Percentiles rank a stretch among this genome's conserved stretches.
Evolutionary conservation across 2,329 filamentous ascomycete genomes (phyloP).

Genomic region (Epichloe amarillans): DNA sequence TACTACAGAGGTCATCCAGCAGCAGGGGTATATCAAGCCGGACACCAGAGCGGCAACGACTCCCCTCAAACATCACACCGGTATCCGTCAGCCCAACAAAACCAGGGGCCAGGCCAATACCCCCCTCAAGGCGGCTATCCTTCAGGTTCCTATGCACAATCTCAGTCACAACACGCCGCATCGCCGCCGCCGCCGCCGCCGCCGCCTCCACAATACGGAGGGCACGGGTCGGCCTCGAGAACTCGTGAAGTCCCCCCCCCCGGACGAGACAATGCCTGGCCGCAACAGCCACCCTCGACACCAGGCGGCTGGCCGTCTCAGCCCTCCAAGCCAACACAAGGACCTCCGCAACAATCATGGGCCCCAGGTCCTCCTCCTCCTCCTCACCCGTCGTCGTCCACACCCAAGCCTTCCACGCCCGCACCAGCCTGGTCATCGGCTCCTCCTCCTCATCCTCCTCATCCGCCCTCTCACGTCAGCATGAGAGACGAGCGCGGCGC

Average conservation of each 20-base stretch:
- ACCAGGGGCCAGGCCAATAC: constrained; percentile 24
- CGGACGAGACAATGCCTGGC: constrained; percentile 24
- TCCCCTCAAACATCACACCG: constrained; percentile 35
- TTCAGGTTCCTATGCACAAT: constrained; percentile 23
- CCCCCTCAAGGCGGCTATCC: constrained; percentile 30
- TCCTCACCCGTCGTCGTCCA: constrained; percentile 16
- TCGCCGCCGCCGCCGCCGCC: constrained; percentile 35
- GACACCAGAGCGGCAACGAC: constrained; percentile 25
- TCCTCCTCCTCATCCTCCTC: constrained; percentile 19
- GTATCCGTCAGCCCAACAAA: constrained; percentile 28
- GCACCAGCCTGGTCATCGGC: constrained; percentile 20
- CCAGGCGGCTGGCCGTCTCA: constrained; percentile 17
- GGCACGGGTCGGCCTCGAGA: constrained; percentile 31
- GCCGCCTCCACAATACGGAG: constrained; percentile 20
- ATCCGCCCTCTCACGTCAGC: constrained; percentile 21
- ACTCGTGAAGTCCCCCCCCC: constrained; percentile 26
- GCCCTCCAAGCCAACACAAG: constrained; percentile 19
- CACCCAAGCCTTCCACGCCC: constrained; percentile 22
- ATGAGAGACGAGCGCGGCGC: constrained; percentile 27
- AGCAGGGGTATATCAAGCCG: constrained; percentile 23
- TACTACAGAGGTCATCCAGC: constrained; percentile 32
- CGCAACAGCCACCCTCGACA: constrained; percentile 11
- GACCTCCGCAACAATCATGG: constrained; percentile 23
- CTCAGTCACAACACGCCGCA: constrained; percentile 27
- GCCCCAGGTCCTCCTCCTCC: constrained; percentile 8